Conservation (phyloP, 2,329 filamentous ascomycete species). For the Pleurostoma richardsiae region DNA sequence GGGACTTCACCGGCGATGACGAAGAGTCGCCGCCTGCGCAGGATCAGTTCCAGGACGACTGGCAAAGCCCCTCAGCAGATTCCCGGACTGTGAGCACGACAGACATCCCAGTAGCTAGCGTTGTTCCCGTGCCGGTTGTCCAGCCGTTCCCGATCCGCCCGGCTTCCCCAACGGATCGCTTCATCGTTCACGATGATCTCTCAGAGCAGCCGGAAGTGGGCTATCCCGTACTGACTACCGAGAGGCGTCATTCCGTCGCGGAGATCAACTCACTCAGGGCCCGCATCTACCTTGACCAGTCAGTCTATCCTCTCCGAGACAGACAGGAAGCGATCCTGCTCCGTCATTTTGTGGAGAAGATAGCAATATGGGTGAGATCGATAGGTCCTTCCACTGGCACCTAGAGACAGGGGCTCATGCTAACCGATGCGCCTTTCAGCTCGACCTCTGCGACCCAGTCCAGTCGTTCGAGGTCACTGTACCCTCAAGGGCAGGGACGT, state of each 20-base stretch:
- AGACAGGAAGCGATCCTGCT: conserved; percentile 21
- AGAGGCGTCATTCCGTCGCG: not conserved
- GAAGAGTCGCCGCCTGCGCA: conserved; percentile 1
- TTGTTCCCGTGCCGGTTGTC: not conserved
- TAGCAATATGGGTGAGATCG: conserved; percentile 26
- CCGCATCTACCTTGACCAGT: conserved; percentile 14
- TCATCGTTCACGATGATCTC: conserved; percentile 18
- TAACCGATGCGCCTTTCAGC: conserved; percentile 17
- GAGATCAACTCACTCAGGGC: conserved; percentile 5
- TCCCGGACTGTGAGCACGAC: conserved; percentile 6
- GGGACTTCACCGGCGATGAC: conserved; percentile 5
- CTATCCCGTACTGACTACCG: not conserved
- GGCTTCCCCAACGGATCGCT: conserved; percentile 20
- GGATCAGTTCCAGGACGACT: conserved; percentile 7
- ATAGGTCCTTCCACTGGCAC: too few species aligned
- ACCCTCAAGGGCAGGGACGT: conserved; percentile 44
- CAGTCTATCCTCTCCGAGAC: conserved; percentile 20
- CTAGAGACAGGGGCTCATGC: not conserved
- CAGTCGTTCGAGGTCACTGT: conserved; percentile 49
- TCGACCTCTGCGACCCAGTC: conserved; percentile 33
- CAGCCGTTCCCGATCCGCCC: not conserved
- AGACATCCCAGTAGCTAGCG: conserved; percentile 1
- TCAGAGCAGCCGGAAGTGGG: not conserved
- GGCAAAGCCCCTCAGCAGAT: conserved; percentile 7
- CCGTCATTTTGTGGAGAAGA: conserved; percentile 24